phyloP scores from a whole-genome alignment of 768 basidiomycete genomes.

The Hypsizygus marmoreus region DNA sequence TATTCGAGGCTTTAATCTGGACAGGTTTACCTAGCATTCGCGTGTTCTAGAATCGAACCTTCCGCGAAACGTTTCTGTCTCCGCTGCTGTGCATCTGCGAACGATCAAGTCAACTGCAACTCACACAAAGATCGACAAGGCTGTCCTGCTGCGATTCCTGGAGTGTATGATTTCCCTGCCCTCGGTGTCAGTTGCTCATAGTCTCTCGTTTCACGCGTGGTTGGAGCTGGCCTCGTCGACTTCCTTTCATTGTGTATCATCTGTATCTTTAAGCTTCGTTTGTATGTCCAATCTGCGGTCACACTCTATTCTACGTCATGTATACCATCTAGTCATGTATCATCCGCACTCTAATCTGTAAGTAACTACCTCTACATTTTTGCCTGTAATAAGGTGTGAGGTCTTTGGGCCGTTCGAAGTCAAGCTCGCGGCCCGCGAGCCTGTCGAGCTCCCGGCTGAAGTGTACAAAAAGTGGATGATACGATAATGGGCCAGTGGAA shows the following conservation, averaged over 20 bases:
- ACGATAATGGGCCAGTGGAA: slow-evolving; percentile 66
- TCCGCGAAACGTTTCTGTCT: slow-evolving; percentile 47
- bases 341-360: no score
- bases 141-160: slow-evolving; percentile 44
- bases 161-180: slow-evolving; percentile 44
- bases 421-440: no score
- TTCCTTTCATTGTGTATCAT: no score
- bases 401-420: no score
- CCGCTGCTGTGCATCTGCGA: slow-evolving; percentile 41
- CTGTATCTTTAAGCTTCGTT: no score
- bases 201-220: background rate
- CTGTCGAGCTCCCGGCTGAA: background rate
- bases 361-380: no score
- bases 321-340: no score
- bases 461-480: no score
- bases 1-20: background rate
- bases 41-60: slow-evolving; percentile 44
- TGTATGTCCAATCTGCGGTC: no score
- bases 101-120: slow-evolving; percentile 52
- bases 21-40: background rate
- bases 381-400: no score
- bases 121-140: slow-evolving; percentile 50
- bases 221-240: no score
- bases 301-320: no score
- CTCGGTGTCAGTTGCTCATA: slow-evolving; percentile 12